Evolutionary conservation across 2,329 filamentous ascomycete species (phyloP).

Genomic region (Calonectria pseudoreteaudii): DNA sequence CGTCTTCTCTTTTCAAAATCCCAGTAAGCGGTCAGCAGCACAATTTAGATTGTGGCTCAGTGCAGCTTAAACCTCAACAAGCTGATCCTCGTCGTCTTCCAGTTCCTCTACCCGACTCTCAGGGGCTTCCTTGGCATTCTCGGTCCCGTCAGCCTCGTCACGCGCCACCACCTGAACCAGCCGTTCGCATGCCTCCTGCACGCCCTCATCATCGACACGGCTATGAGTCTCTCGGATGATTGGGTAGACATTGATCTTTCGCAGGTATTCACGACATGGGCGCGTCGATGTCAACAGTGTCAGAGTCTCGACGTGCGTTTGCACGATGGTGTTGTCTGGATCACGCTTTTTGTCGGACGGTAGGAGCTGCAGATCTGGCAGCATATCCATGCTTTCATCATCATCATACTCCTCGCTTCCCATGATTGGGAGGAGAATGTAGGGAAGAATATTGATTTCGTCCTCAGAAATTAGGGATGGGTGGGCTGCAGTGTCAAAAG

Average conservation of each 20-base stretch:
- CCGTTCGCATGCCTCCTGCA: slow-evolving; percentile 87
- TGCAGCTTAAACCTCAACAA: slow-evolving; percentile 63
- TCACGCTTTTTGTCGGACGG: slow-evolving; percentile 92
- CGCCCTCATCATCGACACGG: slow-evolving; percentile 80
- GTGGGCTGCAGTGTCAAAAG: slow-evolving; percentile 84
- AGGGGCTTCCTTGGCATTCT: slow-evolving; percentile 56
- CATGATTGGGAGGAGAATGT: slow-evolving; percentile 88
- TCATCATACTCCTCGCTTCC: slow-evolving; percentile 89
- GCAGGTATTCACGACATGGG: slow-evolving; percentile 79
- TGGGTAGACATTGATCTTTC: slow-evolving; percentile 86
- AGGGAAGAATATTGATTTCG: slow-evolving; percentile 85
- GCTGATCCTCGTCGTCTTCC: slow-evolving; percentile 63
- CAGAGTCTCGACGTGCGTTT: slow-evolving; percentile 90
- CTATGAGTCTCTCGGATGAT: slow-evolving; percentile 88
- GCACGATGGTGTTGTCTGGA: slow-evolving; percentile 78
- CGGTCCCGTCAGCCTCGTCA: slow-evolving; percentile 70
- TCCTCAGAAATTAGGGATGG: slow-evolving; percentile 76
- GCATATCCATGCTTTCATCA: slow-evolving; percentile 87
- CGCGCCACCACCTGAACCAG: slow-evolving; percentile 90
- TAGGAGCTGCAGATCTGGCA: slow-evolving; percentile 89
- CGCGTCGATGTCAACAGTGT: slow-evolving; percentile 84
- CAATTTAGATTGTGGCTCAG: too few species aligned
- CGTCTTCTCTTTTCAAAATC: not conserved
- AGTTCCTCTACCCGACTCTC: slow-evolving; percentile 56
- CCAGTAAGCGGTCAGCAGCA: rapidly evolving